Base-by-base conservation (phyloP, 2,329 filamentous ascomycete species). In the Aureobasidium zeae region DNA sequence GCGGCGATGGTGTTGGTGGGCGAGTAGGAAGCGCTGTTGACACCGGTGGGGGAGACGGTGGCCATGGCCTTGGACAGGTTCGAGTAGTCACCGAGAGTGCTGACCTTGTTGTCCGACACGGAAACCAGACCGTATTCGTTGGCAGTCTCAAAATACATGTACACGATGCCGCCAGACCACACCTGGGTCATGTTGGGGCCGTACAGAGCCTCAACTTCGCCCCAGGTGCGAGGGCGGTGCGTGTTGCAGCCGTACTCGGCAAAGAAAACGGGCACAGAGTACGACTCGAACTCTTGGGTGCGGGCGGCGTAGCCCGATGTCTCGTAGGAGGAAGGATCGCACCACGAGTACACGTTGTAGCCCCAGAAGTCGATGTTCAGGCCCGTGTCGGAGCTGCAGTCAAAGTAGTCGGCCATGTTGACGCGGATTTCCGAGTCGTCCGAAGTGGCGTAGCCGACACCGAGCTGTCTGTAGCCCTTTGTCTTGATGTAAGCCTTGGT, bases 301-400 rank as follows among this genome's bases (percentile, higher is more conserved):
- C 89, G 83, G 45, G 79, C 73, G 52, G 81, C 72, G 68, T 88
- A 98, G 44, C 86, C 86, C 3, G 91, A 95, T 48, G 72, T 60
- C 25, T 71, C 59, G 69, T 83, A 91, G 57, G 71, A 77, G 59
- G 85, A 94, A 55, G 88, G 65, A 54, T 89, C 91, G 63, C 91
- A 98, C 91, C 91, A 98, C 42, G 88, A 94, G 76, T 98, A 98
- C 69, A 96, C 94, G 74, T 98, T 98, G 81, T 96, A 96, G 48
- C 91, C 91, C 85, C 88, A 98, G 73, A 93, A 96, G 67, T 98
- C 91, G 53, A 96, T 94, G 49, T 83, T 64, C 58, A 67, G 66
- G 7, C 71, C 68, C 24, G 71, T 61, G 49, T 77, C 64, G 33
- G 32, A 33, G 48, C 88, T 85, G 61, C 91, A 98, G 74, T 94